Evolutionary conservation across 495 filamentous ascomycete genomes (phyloP).

Genomic region (Cairneyella variabilis): DNA sequence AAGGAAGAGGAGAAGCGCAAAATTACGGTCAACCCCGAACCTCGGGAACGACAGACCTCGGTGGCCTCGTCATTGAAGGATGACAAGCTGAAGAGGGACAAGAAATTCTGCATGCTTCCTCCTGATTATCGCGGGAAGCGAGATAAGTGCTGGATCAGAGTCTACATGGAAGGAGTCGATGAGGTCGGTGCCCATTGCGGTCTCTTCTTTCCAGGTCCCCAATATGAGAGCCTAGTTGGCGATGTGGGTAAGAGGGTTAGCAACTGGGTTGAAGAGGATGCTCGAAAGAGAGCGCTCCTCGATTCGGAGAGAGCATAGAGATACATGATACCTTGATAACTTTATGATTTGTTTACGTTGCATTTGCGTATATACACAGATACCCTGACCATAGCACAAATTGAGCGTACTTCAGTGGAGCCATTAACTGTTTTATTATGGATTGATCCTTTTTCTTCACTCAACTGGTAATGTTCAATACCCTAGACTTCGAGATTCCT

Average conservation of each 20-base stretch:
- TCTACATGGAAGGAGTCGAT: slow-evolving; percentile 79
- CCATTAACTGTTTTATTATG: neutral
- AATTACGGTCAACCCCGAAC: slow-evolving; percentile 19
- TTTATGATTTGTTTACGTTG: neutral
- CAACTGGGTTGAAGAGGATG: slow-evolving; percentile 65
- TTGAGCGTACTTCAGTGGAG: neutral
- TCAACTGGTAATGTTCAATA: neutral
- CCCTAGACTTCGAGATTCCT: too few species aligned
- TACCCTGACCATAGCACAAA: neutral
- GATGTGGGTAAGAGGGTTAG: slow-evolving; percentile 69
- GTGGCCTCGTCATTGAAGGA: slow-evolving; percentile 23
- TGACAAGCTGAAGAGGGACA: slow-evolving; percentile 48
- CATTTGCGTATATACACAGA: neutral
- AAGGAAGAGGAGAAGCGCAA: slow-evolving; percentile 25
- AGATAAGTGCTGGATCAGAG: slow-evolving; percentile 68
- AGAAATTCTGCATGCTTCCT: slow-evolving; percentile 78
- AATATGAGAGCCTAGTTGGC: slow-evolving; percentile 73
- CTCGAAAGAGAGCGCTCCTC: slow-evolving; percentile 13
- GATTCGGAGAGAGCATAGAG: neutral
- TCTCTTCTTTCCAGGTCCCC: slow-evolving; percentile 64
- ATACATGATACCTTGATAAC: neutral
- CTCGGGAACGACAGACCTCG: slow-evolving; percentile 13
- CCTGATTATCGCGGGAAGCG: slow-evolving; percentile 36
- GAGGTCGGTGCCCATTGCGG: slow-evolving; percentile 84
- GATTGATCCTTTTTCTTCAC: neutral